Conservation (phyloP, 768 basidiomycete species). For the Pleurotus salmoneostramineus region DNA sequence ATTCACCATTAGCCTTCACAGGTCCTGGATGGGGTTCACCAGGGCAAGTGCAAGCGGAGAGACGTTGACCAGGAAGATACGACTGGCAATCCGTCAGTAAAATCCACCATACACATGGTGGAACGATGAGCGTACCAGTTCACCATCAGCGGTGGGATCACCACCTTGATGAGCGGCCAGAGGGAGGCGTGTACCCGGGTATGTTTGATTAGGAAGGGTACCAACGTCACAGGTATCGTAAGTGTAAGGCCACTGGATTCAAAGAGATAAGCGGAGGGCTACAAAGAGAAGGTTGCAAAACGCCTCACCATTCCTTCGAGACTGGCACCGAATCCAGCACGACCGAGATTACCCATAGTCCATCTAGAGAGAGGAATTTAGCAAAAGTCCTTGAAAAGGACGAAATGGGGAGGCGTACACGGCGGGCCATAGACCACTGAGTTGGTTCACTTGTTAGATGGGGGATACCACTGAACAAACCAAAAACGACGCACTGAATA, state of each 20-base stretch:
- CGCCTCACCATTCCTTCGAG: constrained; percentile 54
- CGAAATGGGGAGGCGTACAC: constrained; percentile 19
- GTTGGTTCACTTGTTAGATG: not conserved
- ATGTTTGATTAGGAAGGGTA: constrained; percentile 72
- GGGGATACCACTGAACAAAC: not conserved
- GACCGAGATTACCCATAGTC: constrained; percentile 51
- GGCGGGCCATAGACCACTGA: constrained; percentile 34
- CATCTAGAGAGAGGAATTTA: constrained; percentile 22
- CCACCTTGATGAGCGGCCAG: constrained; percentile 36
- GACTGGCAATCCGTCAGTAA: constrained; percentile 31
- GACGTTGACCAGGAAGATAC: constrained; percentile 64
- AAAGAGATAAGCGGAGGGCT: not conserved
- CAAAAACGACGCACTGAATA: constrained; percentile 13
- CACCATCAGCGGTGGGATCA: constrained; percentile 34
- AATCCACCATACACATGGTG: not conserved
- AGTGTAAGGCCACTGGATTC: constrained; percentile 57
- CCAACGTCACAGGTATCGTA: constrained; percentile 79
- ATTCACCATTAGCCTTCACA: constrained; percentile 42
- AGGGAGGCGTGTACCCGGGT: constrained; percentile 49
- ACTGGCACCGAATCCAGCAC: constrained; percentile 69
- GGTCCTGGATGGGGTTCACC: constrained; percentile 42
- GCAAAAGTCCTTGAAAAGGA: not conserved
- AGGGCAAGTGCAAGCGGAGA: constrained; percentile 36
- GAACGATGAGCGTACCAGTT: constrained; percentile 23
- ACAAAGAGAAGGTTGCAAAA: not conserved